These are phyloP conservation scores for Solanum arcanum DNA, from an alignment of 257 asterid genomes.

Conservation along the genomic window DNA sequence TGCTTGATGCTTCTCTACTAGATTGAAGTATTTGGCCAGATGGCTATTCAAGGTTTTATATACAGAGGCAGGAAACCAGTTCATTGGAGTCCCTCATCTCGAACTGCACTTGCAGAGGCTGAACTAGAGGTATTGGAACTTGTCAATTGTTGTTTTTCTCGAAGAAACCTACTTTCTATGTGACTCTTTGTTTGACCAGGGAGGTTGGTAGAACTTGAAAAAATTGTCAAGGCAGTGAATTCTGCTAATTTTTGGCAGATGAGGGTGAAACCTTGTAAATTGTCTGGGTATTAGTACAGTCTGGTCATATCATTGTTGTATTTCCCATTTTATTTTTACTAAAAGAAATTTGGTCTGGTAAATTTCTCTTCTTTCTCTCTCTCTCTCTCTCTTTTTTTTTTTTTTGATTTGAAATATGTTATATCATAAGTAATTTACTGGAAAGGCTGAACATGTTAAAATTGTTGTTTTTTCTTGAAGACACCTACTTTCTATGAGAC, in stretches of 20 bases:
- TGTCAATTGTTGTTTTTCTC: background rate
- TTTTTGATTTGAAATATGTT: background rate
- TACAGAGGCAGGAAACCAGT: slow-evolving; percentile 97
- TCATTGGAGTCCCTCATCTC: slow-evolving; percentile 98
- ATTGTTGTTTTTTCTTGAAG: background rate
- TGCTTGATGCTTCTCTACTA: slow-evolving; percentile 8
- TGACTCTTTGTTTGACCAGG: background rate
- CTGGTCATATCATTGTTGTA: background rate
- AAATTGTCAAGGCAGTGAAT: background rate
- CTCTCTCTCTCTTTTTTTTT: too few species aligned
- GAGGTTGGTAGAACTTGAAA: background rate
- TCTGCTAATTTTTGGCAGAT: background rate
- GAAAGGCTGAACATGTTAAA: background rate
- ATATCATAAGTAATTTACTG: background rate
- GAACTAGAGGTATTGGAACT: slow-evolving; percentile 72
- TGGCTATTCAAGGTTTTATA: slow-evolving; percentile 83
- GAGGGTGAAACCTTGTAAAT: background rate
- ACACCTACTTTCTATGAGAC: background rate
- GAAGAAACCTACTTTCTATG: background rate
- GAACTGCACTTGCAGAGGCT: slow-evolving; percentile 99
- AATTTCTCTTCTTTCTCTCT: background rate
- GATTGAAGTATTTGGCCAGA: slow-evolving; percentile 96
- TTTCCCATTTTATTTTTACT: background rate
- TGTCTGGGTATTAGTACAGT: background rate
- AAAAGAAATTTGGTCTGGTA: background rate